Evolutionary conservation across 306 rosid species (phyloP).

Genomic region (Dryas alaskensis): DNA sequence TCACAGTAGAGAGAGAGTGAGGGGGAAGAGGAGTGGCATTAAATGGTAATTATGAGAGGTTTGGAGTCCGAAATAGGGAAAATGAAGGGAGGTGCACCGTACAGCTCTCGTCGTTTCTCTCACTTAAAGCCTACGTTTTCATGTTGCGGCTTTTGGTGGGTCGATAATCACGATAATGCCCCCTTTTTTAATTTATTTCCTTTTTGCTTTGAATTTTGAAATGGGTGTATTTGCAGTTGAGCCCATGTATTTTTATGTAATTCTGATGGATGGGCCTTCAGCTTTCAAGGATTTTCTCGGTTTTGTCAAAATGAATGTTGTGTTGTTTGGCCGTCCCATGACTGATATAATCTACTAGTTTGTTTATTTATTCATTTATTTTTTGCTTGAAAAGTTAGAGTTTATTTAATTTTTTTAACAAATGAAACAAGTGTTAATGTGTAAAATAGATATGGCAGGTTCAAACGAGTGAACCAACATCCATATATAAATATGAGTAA

Average conservation of each 20-base stretch:
- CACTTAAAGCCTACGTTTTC: slow-evolving; percentile 52
- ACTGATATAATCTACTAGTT: not conserved
- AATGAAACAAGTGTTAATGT: no score
- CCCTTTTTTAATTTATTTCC: slow-evolving; percentile 22
- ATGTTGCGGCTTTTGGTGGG: slow-evolving; percentile 33
- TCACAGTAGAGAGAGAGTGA: slow-evolving; percentile 26
- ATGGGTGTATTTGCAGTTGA: slow-evolving; percentile 20
- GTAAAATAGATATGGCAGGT: no score
- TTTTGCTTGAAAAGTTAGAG: no score
- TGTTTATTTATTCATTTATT: no score
- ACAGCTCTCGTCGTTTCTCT: slow-evolving; percentile 39
- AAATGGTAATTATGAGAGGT: slow-evolving; percentile 30
- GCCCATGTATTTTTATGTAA: slow-evolving; percentile 18
- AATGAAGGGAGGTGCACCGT: slow-evolving; percentile 24
- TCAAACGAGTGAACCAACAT: no score
- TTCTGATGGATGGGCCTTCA: not conserved
- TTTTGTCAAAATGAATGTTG: not conserved
- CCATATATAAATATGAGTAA: no score
- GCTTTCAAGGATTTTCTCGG: not conserved
- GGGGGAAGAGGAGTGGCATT: slow-evolving; percentile 48
- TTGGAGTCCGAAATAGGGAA: slow-evolving; percentile 48
- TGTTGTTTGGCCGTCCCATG: not conserved
- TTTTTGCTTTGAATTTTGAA: slow-evolving; percentile 46
- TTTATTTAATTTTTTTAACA: no score
- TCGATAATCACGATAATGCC: slow-evolving; percentile 51